Evolutionary conservation across 805 yeast species (phyloP), one percentile per base, ranked within the genome.

Genomic region (Kuraishia piskuri): DNA sequence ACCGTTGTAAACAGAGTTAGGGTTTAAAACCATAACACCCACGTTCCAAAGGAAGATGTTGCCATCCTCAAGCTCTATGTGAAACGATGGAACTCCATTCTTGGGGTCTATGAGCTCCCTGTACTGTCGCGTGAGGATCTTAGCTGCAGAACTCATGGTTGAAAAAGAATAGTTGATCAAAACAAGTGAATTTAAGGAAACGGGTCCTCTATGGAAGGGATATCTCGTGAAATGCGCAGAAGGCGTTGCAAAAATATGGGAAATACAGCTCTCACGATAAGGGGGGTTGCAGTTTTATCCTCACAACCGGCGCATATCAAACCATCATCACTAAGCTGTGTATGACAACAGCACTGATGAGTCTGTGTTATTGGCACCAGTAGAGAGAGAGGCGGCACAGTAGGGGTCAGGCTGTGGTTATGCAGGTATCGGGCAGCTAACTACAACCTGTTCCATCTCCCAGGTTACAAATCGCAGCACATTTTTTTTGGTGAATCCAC

Each of bases 21-120:
- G 84, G 69, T 88, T 87, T 52, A 90, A 78, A 12, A 92, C 95
- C 90, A 91, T 90, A 55, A 92, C 88, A 22, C 96, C 97, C 53
- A 92, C 79, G 67, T 88, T 88, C 97, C 88, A 80, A 50, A 75
- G 70, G 57, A 78, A 78, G 59, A 80, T 80, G 68, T 78, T 79
- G 60, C 78, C 83, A 54, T 78, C 74, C 55, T 76, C 82, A 46
- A 80, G 70, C 57, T 66, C 66, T 40, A 69, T 68, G 50, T 64
- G 62, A 50, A 69, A 67, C 45, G 63, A 63, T 12, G 72, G 72
- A 8, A 69, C 56, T 7, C 74, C 91, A 67, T 87, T 88, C 64
- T 85, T 86, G 10, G 97, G 96, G 72, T 91, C 95, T 22, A 97
- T 89, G 55, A 92, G 84, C 67, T 92, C 97, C 68, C 88, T 83